Evolutionary conservation across 2,329 filamentous ascomycete species (phyloP).

Genomic region (Pezicula radicicola): DNA sequence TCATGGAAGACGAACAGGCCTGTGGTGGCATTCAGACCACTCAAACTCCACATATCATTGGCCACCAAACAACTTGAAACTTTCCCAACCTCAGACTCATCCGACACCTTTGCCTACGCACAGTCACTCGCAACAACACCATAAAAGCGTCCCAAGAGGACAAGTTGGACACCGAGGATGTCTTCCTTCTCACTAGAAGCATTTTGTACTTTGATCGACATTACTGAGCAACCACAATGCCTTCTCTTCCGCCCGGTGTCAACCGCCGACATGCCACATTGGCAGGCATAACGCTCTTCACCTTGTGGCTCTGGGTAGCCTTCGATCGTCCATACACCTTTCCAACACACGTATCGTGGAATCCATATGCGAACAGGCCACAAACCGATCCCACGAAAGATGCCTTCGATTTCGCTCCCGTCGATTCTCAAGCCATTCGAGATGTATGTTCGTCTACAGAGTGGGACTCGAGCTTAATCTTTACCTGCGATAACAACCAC

Average conservation of each 20-base stretch:
- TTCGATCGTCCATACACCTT: conserved; percentile 17
- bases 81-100: no score
- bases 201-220: no score
- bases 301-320: conserved; percentile 18
- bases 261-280: conserved; percentile 17
- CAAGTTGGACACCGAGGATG: no score
- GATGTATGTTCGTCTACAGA: conserved; percentile 28
- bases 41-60: no score
- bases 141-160: no score
- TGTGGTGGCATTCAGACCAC: no score
- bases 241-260: conserved; percentile 4
- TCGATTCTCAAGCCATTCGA: conserved; percentile 32
- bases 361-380: conserved; percentile 16
- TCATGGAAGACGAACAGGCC: no score
- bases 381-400: conserved; percentile 10
- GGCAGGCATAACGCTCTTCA: conserved; percentile 8
- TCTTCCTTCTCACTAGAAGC: no score
- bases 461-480: conserved; percentile 33
- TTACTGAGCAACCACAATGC: no score
- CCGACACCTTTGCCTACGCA: no score
- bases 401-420: conserved; percentile 33
- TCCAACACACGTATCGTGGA: conserved; percentile 14
- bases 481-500: conserved; percentile 36
- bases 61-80: no score
- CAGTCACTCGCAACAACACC: no score